These are phyloP conservation scores for Colletotrichum liaoningense DNA, from an alignment of 2,329 filamentous ascomycete species.

Conservation along the genomic window DNA sequence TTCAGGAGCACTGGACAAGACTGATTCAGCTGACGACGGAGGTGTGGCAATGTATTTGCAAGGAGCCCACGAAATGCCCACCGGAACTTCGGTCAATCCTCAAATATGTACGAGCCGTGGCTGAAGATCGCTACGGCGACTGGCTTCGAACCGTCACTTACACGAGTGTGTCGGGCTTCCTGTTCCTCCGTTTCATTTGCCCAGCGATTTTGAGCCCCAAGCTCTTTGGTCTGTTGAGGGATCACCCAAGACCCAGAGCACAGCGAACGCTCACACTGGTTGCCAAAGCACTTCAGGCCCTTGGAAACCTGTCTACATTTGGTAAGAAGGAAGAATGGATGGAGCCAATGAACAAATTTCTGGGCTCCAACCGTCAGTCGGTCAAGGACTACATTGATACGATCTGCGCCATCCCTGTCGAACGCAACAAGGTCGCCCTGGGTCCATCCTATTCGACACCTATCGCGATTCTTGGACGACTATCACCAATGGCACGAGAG, in stretches of 20 bases:
- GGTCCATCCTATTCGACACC: constrained; percentile 84
- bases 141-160: constrained; percentile 91
- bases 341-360: constrained; percentile 96
- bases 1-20: constrained; percentile 85
- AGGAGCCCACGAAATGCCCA: constrained; percentile 80
- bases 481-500: constrained; percentile 85
- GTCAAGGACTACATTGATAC: constrained; percentile 91
- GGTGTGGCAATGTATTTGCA: constrained; percentile 85
- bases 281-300: constrained; percentile 89
- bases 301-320: constrained; percentile 91
- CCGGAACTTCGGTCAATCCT: constrained; percentile 86
- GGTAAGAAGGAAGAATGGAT: constrained; percentile 98
- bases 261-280: constrained; percentile 92
- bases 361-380: constrained; percentile 78
- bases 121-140: constrained; percentile 93
- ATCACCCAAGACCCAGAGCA: constrained; percentile 84
- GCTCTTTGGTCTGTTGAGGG: constrained; percentile 84
- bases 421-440: constrained; percentile 71
- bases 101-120: constrained; percentile 90
- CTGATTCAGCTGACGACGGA: constrained; percentile 82
- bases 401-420: constrained; percentile 84
- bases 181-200: constrained; percentile 95
- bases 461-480: constrained; percentile 85
- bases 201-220: constrained; percentile 97
- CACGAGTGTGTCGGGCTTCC: constrained; percentile 93